Evolutionary conservation across 1,284 basidiomycete genomes (phyloP), one percentile per base, ranked within the genome.

Genomic region (Termitomyces sp.): DNA sequence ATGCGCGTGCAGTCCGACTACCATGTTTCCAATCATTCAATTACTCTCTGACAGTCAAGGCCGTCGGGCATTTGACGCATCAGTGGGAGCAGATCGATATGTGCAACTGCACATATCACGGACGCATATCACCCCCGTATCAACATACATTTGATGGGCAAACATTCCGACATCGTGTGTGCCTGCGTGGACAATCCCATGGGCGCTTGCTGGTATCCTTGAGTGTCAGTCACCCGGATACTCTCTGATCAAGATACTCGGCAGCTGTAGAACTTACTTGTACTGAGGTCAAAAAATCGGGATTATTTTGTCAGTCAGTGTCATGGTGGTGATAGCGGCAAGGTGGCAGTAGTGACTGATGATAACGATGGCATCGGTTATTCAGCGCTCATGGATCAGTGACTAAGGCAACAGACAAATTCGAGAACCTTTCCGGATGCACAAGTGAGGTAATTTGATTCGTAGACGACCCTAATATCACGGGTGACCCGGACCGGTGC

Each of bases 11-110:
- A 15, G 28, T 46, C 10, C 17, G 17, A 5, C 12, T 46, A 31
- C 6, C 19, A 19, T 10, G 26, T 13, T 26, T 7, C 17, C n/a
- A 28, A 8, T 24, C 4, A 2, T 36, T 36, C 26, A 19, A 19
- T 38, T 13, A 13, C 39, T 42, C 13, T 36, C 31, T 33, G 46
- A 21, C 38, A 46, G 13, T 53, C 56, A 58, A 56, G 58, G 56
- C 48, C 51, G 56, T 17, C 39, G 30, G 31, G 48, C 33, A 26
- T 34, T 50, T 15, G 40, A 52, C 13, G 26, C 41, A 50, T 31
- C 48, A 59, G 52, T 59, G 52, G 52, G 53, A 30, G 17, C 39
- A 41, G 19, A 51, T 31, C n/a, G 33, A 13, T 13, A 5, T 1
- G 33, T 34, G 33, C 13, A 13, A 36, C 43, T 33, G 28, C 30